These are phyloP conservation scores for Prototheca stagnorum DNA, from an alignment of 163 green algal genomes.

Conservation along the genomic window DNA sequence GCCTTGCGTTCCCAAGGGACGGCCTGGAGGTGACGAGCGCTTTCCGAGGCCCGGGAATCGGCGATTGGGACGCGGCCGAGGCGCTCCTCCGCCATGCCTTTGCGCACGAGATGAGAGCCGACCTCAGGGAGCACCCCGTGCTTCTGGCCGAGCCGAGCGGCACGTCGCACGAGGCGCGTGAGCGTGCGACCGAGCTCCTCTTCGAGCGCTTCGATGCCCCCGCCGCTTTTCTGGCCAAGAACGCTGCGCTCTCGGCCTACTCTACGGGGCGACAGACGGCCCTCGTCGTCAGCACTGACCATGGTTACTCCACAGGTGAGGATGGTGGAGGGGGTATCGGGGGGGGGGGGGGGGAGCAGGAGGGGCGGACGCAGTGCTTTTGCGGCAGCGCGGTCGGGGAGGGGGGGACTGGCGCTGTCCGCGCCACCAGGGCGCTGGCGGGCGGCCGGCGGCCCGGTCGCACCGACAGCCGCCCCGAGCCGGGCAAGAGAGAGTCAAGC, in stretches of 20 bases:
- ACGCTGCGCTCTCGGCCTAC: slow-evolving; percentile 72
- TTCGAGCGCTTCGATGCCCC: slow-evolving; percentile 60
- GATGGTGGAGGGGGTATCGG: too few relatives aligned
- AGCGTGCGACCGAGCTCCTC: slow-evolving; percentile 61
- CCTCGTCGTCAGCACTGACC: slow-evolving; percentile 75
- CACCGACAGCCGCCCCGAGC: too few relatives aligned
- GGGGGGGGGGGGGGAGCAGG: neutral
- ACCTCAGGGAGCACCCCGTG: slow-evolving; percentile 69
- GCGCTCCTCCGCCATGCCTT: slow-evolving; percentile 61
- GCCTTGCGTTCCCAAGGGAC: neutral
- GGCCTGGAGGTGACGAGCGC: slow-evolving; percentile 2
- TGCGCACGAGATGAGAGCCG: slow-evolving; percentile 56
- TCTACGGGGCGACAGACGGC: slow-evolving; percentile 68
- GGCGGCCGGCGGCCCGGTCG: too few relatives aligned
- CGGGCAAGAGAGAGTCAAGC: too few relatives aligned
- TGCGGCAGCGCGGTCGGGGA: too few relatives aligned
- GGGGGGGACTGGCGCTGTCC: too few relatives aligned
- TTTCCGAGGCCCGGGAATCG: too few relatives aligned
- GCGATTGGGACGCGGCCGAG: slow-evolving; percentile 71
- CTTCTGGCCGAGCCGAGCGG: slow-evolving; percentile 73
- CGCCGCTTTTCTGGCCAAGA: slow-evolving; percentile 80
- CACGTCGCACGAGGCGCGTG: slow-evolving; percentile 40
- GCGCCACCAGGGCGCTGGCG: too few relatives aligned
- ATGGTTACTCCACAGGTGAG: slow-evolving; percentile 51
- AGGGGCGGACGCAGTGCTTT: too few relatives aligned